phyloP scores from a whole-genome alignment of 2,329 filamentous ascomycete species.

The Rhynchosporium graminicola region DNA sequence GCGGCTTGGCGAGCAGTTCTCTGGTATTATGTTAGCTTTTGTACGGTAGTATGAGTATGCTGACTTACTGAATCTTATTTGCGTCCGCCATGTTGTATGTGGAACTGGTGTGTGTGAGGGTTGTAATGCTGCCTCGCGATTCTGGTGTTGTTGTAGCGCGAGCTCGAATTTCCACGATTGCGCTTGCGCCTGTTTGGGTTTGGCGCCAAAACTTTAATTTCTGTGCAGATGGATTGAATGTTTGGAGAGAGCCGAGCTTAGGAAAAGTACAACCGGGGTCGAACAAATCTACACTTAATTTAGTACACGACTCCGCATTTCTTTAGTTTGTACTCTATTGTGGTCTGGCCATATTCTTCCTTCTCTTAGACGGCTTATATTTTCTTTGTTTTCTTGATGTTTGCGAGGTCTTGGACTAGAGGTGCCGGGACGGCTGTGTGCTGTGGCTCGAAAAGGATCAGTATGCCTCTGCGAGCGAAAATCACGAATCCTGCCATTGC shows the following conservation, averaged over 20 bases:
- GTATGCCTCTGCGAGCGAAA: conserved; percentile 82
- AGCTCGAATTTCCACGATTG: conserved; percentile 14
- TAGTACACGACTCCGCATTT: conserved; percentile 26
- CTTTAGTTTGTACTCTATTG: conserved; percentile 18
- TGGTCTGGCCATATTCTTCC: conserved; percentile 1
- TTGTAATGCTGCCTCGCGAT: conserved; percentile 27
- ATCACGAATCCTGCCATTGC: conserved; percentile 61
- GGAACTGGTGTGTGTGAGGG: conserved; percentile 29
- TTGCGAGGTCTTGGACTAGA: conserved; percentile 53
- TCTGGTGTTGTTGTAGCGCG: conserved; percentile 8
- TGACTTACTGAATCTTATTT: conserved; percentile 64
- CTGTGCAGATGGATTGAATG: not conserved
- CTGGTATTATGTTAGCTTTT: conserved; percentile 48
- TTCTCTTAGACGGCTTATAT: conserved; percentile 18
- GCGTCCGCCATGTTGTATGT: conserved; percentile 60
- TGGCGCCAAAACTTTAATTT: not conserved
- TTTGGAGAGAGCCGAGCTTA: conserved; percentile 19
- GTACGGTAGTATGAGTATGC: not conserved
- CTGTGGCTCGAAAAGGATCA: conserved; percentile 46
- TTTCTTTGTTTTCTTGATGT: conserved; percentile 51
- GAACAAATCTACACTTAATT: not conserved
- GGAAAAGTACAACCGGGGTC: conserved; percentile 28
- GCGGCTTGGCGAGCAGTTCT: conserved; percentile 86
- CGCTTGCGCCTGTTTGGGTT: not conserved
- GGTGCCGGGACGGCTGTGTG: conserved; percentile 56